Evolutionary conservation across 2,329 filamentous ascomycete genomes (phyloP).

Genomic region (Paraphaeosphaeria sporulosa): DNA sequence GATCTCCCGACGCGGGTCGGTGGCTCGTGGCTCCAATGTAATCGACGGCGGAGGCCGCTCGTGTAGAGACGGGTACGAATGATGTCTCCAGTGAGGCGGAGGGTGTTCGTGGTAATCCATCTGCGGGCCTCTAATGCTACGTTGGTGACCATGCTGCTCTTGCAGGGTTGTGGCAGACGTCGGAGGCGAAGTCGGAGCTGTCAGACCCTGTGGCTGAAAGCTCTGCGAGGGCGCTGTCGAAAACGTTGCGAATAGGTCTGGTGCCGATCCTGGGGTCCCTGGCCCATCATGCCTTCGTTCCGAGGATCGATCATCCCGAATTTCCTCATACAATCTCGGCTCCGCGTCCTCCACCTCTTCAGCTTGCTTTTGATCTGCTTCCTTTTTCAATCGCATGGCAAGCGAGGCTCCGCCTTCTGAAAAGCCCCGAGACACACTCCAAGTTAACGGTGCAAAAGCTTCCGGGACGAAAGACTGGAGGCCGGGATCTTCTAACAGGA

Average conservation of each 20-base stretch:
- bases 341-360: slow-evolving; percentile 21
- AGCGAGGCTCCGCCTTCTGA: slow-evolving; percentile 9
- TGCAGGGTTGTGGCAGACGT: slow-evolving; percentile 15
- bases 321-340: background rate
- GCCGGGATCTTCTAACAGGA: slow-evolving; percentile 56
- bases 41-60: slow-evolving; percentile 18
- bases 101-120: slow-evolving; percentile 13
- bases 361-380: slow-evolving; percentile 23
- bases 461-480: slow-evolving; percentile 49
- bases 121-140: background rate
- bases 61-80: slow-evolving; percentile 30
- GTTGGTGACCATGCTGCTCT: slow-evolving; percentile 11
- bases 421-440: slow-evolving; percentile 29
- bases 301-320: slow-evolving; percentile 26
- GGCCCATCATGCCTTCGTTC: slow-evolving; percentile 22
- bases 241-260: slow-evolving; percentile 29
- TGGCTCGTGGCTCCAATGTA: slow-evolving; percentile 4
- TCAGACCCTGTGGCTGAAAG: slow-evolving; percentile 34
- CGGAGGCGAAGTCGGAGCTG: slow-evolving; percentile 27
- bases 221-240: slow-evolving; percentile 24
- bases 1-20: background rate
- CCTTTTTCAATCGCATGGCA: slow-evolving; percentile 18
- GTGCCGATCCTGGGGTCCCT: slow-evolving; percentile 28
- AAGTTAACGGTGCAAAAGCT: slow-evolving; percentile 43
- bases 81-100: slow-evolving; percentile 19